These are phyloP conservation scores for Lycium barbarum DNA, from an alignment of 257 asterid species.

Conservation along the genomic window DNA sequence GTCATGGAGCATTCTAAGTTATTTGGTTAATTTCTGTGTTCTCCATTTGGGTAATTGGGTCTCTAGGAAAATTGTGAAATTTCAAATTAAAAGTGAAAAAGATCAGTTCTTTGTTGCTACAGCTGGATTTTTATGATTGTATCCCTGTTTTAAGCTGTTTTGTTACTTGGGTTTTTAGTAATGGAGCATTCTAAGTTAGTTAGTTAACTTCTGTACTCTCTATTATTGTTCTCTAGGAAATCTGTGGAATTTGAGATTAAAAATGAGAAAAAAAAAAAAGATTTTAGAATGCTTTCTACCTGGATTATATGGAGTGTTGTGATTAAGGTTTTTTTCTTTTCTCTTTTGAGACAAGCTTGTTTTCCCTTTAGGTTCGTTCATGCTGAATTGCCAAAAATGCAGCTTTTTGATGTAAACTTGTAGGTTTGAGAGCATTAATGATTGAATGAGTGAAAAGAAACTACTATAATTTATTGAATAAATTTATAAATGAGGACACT, in stretches of 20 bases:
- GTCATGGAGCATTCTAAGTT: not conserved
- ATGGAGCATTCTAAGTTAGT: not conserved
- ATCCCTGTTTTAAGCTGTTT: not conserved
- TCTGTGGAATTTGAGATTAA: not conserved
- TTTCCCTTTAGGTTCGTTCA: slow-evolving; percentile 7
- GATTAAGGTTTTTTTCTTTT: no score
- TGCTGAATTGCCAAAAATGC: not conserved
- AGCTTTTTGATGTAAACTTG: not conserved
- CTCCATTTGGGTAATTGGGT: not conserved
- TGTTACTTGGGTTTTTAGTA: not conserved
- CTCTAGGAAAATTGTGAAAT: not conserved
- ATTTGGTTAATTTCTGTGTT: not conserved
- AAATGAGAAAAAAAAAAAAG: not conserved
- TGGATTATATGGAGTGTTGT: no score
- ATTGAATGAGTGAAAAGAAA: not conserved
- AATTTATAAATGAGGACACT: not conserved
- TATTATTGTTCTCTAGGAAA: not conserved
- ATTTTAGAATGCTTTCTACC: no score
- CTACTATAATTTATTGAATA: not conserved
- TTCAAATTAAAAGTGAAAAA: not conserved
- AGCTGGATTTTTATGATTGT: not conserved
- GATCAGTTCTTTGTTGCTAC: not conserved
- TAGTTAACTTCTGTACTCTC: not conserved
- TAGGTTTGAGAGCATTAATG: not conserved
- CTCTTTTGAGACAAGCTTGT: not conserved